Evolutionary conservation across 257 asterid genomes (phyloP), one percentile per base, ranked within the genome.

Genomic region (Galeopsis tetrahit): DNA sequence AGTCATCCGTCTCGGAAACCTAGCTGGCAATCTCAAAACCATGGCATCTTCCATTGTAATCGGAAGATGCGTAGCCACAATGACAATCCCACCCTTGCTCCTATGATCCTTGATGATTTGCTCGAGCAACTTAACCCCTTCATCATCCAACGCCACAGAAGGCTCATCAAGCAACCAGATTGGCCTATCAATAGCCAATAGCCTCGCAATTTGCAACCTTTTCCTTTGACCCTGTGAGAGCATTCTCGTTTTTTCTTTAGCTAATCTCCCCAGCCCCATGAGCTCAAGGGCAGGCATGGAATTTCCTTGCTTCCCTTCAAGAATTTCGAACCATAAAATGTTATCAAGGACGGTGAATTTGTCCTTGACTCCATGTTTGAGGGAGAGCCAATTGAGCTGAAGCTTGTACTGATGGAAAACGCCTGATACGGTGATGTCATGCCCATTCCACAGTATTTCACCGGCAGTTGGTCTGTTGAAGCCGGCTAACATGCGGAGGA

Each of bases 121-220:
- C 74, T 88, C 97, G 0, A 92, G 88, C 51, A 92, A 33, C 69
- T 82, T 81, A 76, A 89, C 87, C 40, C 98, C 98, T 4, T 92
- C 98, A 3, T 58, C 85, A 44, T 92, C 98, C 79, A 90, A 67
- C 7, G 98, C 97, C 40, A 92, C 98, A 0, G 97, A 88, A 56
- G 97, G 98, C 77, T 90, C 98, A 70, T 92, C 98, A 1, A 92
- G 92, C 84, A 90, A 74, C 98, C 98, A 92, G 73, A 90, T 92
- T 0, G 91, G 97, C 58, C 96, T 80, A 73, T 90, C 98, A 13
- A 92, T 87, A 3, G 98, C 97, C 80, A 90, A 75, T 15, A 92
- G 48, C 80, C 98, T 82, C 0, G 96, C 97, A 4, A 92, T 90
- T 69, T 90, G 96, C 78, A 92, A 67, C 80, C 97, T 83, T 69